Evolutionary conservation across 1,284 basidiomycete species (phyloP), one percentile per base, ranked within the genome.

Genomic region (Coniferiporia weirii): DNA sequence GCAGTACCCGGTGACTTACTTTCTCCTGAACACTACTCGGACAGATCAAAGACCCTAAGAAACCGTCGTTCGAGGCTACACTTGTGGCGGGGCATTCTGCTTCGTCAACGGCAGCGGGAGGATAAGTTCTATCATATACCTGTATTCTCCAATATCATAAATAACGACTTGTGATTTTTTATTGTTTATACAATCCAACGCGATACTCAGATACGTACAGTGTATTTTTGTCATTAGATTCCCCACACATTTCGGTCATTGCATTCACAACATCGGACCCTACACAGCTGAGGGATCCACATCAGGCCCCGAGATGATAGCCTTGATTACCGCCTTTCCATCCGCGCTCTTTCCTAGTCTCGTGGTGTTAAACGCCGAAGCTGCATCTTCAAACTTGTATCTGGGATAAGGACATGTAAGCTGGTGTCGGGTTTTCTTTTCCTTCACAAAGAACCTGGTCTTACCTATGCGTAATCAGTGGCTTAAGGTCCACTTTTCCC

Each of bases 391-490:
- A 66, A 96, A 87, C 17, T 79, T 70, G 74, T 87, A 95, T 47
- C 91, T 87, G 56, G 15, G 35, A 40, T 19, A 43, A 13, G 40
- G 2, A 43, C 2, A 43, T 3, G n/a, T n/a, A 43, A 43, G 40
- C 40, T 8, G n/a, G 40, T 43, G n/a, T n/a, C 40, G 2, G 40
- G 3, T n/a, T 13, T 43, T 13, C 10, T 43, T 12, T 13, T 54
- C 36, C 63, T 54, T 13, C 35, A 15, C 36, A 34, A 17, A 44
- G 15, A 32, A 6, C 22, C n/a, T 54, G 34, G 40, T 69, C 73
- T 67, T 70, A 88, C 84, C 93, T 80, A 70, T 95, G 92, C 8
- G 94, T 93, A 54, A 97, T 89, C 45, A 98, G 79, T 12, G 92
- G 88, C 73, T 90, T 94, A 64, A 96, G 78, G 73, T 96, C 79